Evolutionary conservation across 371 early-diverging fungal genomes (phyloP).

Genomic region (Funneliformis caledonium): DNA sequence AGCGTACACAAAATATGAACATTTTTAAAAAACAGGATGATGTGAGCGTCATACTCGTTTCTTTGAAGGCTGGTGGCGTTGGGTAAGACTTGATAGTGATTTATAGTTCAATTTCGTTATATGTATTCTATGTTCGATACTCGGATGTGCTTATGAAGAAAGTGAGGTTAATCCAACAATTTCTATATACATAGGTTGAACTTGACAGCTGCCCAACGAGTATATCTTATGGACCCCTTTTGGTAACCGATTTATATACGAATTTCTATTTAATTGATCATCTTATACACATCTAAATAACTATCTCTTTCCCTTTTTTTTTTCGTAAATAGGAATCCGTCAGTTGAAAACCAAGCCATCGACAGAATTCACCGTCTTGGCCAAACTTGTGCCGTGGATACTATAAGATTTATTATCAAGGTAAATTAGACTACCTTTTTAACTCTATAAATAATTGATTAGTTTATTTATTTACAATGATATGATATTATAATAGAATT

Average conservation of each 20-base stretch:
- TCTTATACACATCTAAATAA: not conserved
- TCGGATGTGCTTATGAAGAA: not conserved
- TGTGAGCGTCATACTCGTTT: slow-evolving; percentile 75
- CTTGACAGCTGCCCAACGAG: slow-evolving; percentile 78
- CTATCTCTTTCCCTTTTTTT: slow-evolving; percentile 6
- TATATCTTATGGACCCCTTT: slow-evolving; percentile 63
- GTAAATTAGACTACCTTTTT: not conserved
- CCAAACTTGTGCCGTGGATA: slow-evolving; percentile 56
- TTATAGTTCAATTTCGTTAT: not conserved
- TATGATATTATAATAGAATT: not conserved
- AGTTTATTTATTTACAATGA: not conserved
- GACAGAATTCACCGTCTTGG: slow-evolving; percentile 80
- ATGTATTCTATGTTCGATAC: not conserved
- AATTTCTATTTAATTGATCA: not conserved
- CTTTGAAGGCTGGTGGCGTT: slow-evolving; percentile 86
- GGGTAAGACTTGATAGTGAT: slow-evolving; percentile 51
- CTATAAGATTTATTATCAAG: slow-evolving; percentile 57
- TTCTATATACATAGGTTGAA: slow-evolving; percentile 57
- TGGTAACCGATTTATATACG: slow-evolving; percentile 46
- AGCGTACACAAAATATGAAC: slow-evolving; percentile 64
- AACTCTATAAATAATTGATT: not conserved
- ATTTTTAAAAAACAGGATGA: slow-evolving; percentile 56
- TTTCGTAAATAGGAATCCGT: slow-evolving; percentile 61
- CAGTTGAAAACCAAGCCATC: slow-evolving; percentile 84
- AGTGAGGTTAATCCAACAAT: not conserved